Evolutionary conservation across 495 filamentous ascomycete species (phyloP), one percentile per base, ranked within the genome.

Genomic region (Friedmanniomyces simplex): DNA sequence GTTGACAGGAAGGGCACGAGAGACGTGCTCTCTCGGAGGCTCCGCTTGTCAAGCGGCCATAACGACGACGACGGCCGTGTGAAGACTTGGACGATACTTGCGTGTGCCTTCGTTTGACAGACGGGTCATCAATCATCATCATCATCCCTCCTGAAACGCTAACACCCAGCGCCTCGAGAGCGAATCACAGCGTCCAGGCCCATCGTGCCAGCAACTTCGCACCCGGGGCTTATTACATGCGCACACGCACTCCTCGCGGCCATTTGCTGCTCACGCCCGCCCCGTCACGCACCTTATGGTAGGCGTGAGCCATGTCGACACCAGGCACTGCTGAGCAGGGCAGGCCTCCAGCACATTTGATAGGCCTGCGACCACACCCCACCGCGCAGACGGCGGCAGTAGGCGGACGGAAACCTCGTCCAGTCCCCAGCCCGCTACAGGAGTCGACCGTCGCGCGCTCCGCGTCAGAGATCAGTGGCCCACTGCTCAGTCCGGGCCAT

Each of bases 371-470:
- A 2, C 14, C 39, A 6, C 39, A 43, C 13, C 2, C 39, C 39
- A 43, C 39, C 46, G 3, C 7, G 20, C 48, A 39, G 37, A 20
- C 50, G 47, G 18, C 32, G 48, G 24, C 42, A 36, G 57, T 48
- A 57, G 28, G 28, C 28, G 28, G 12, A 39, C 18, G 21, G n/a
- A n/a, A 7, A 26, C 43, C 14, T 22, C 55, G 55, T 16, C 55
- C 55, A 45, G 48, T 58, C 12, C 49, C 55, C 1, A 52, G 48
- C 24, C 55, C 55, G 21, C 34, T 58, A 11, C 55, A 58, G 47
- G 48, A 52, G 26, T 42, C 48, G 13, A 41, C 25, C 2, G 32
- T 18, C 21, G 26, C 46, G 7, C 25, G 45, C 14, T 57, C 54
- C 7, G 18, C 30, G 2, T 50, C 54, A 22, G 54, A 57, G 22